phyloP scores from a whole-genome alignment of 345 rosid species.

The Bruguiera sexangula region DNA sequence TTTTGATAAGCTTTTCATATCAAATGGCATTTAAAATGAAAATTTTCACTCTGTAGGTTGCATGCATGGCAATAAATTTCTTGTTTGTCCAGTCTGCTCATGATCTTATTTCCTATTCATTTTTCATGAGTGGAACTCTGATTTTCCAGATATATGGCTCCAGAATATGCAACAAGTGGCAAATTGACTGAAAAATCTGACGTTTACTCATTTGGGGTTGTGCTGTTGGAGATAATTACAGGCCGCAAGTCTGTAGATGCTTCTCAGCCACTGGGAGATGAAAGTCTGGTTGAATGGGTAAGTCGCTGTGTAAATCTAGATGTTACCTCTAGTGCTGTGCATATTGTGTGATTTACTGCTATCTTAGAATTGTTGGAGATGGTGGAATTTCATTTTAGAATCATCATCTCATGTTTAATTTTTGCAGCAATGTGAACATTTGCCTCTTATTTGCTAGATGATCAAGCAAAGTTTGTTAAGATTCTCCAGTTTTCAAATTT shows the following conservation, averaged over 20 bases:
- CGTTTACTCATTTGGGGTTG: conserved; percentile 93
- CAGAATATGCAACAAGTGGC: conserved; percentile 95
- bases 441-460: too few relatives aligned
- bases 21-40: too few relatives aligned
- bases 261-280: conserved; percentile 90
- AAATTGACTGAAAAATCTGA: conserved; percentile 94
- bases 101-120: not conserved
- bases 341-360: not conserved
- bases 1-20: too few relatives aligned
- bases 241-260: conserved; percentile 95
- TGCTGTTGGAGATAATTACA: conserved; percentile 91
- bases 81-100: not conserved
- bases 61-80: not conserved
- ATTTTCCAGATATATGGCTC: conserved; percentile 87
- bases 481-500: too few relatives aligned
- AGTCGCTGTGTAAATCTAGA: conserved; percentile 13
- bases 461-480: too few relatives aligned
- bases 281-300: conserved; percentile 99
- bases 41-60: too few relatives aligned
- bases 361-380: not conserved
- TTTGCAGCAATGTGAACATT: too few relatives aligned
- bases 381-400: too few relatives aligned
- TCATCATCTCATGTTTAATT: too few relatives aligned
- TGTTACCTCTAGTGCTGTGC: not conserved
- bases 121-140: conserved; percentile 20